Evolutionary conservation across 1,139 yeast genomes (phyloP).

Genomic region (Maudiozyma humilis): DNA sequence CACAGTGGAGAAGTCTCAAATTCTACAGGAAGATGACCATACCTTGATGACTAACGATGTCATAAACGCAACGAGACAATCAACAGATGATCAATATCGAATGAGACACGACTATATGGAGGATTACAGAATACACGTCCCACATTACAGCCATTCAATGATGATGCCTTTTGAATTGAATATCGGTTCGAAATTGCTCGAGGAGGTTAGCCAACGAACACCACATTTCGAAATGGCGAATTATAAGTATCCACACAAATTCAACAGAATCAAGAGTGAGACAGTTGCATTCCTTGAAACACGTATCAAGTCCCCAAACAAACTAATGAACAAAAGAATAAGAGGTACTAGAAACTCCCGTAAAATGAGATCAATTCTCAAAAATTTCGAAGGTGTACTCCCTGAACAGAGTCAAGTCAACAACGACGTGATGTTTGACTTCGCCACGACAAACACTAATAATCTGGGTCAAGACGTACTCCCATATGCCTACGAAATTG

Average conservation of each 20-base stretch:
- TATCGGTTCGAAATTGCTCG: slow-evolving; percentile 29
- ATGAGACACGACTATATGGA: slow-evolving; percentile 23
- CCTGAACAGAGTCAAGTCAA: slow-evolving; percentile 7
- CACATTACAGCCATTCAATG: slow-evolving; percentile 24
- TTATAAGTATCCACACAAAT: slow-evolving; percentile 4
- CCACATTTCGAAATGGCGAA: neutral
- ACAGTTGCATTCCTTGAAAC: slow-evolving; percentile 15
- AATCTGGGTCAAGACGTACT: slow-evolving; percentile 17
- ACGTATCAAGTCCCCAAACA: slow-evolving; percentile 11
- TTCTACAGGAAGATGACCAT: slow-evolving; percentile 33
- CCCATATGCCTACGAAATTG: slow-evolving; percentile 23
- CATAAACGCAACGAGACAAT: slow-evolving; percentile 31
- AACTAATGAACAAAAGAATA: slow-evolving; percentile 2
- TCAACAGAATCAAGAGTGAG: slow-evolving; percentile 9
- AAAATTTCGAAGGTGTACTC: slow-evolving; percentile 14
- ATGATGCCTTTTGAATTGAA: slow-evolving; percentile 34
- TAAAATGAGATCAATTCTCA: slow-evolving; percentile 19
- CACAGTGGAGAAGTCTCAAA: slow-evolving; percentile 32
- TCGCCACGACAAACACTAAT: slow-evolving; percentile 10
- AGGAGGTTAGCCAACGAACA: neutral
- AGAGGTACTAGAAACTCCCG: slow-evolving; percentile 27
- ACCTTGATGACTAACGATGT: slow-evolving; percentile 37
- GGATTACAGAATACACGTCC: slow-evolving; percentile 23
- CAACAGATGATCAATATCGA: slow-evolving; percentile 24
- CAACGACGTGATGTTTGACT: slow-evolving; percentile 13